Base-by-base conservation (phyloP, 768 basidiomycete genomes). In the Boletellus ananiceps region DNA sequence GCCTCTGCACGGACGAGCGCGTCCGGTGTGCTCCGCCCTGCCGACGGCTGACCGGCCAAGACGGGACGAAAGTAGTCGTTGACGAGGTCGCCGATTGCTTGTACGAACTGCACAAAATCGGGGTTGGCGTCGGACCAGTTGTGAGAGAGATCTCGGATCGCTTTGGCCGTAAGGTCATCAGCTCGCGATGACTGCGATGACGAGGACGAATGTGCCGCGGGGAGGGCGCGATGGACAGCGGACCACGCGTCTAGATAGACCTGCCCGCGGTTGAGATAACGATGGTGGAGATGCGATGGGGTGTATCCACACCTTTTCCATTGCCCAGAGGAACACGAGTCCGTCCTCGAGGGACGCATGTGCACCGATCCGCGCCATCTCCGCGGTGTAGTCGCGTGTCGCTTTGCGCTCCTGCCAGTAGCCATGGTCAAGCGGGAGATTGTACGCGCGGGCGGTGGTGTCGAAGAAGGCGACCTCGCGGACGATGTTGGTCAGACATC, bases 311-410 rank as follows among this genome's bases (percentile, higher is more conserved):
- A 86, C 86, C 70, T 78, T 75, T 62, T 88, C 87, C 86, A 88
- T 88, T 0, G 83, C 83, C 86, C 86, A 88, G 13, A 90, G 66
- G 52, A 89, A 82, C 1, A 88, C 70, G 18, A 90, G 65, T 0
- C 82, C 83, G 36, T 89, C 86, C 42, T 78, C 75, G 16, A 86
- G 55, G 0, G 67, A 70, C 4, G 73, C 76, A 14, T 66, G 57
- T 5, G 70, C 66, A 3, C 74, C 72, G 2, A 82, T 67, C 6
- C 80, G 73, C 3, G 74, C 73, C 80, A 89, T 83, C 64, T 86
- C 83, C 9, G 86, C 84, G 2, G 83, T 81, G 55, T 88, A 88
- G 49, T 83, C 79, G 54, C 77, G 72, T 8, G 87, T 89, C 8
- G 72, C 77, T 56, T 80, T 81, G 45, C 80, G 69, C 55, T 81